Conservation (phyloP, 2,329 filamentous ascomycete genomes). For the Lasiodiplodia sp. region DNA sequence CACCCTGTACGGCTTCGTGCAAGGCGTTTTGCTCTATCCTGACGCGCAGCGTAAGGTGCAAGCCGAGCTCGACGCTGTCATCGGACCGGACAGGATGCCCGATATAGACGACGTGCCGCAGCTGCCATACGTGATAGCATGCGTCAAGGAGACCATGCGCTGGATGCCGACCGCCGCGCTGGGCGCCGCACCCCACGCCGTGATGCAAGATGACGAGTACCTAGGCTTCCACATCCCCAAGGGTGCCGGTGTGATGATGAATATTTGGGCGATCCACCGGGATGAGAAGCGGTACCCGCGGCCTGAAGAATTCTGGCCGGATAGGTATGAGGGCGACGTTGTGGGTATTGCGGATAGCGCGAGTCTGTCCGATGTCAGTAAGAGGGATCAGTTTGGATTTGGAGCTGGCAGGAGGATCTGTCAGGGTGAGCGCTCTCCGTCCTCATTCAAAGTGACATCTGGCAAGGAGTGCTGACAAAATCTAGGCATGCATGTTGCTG, state of each 20-base stretch:
- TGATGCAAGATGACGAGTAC: conserved; percentile 40
- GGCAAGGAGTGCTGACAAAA: not conserved
- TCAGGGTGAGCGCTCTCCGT: conserved; percentile 46
- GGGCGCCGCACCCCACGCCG: conserved; percentile 40
- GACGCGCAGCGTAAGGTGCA: conserved; percentile 37
- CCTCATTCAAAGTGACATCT: not conserved
- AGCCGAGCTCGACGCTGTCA: conserved; percentile 41
- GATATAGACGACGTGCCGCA: conserved; percentile 36
- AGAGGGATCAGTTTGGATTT: conserved; percentile 59
- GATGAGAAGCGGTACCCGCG: conserved; percentile 34
- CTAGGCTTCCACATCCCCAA: conserved; percentile 48
- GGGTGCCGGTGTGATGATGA: conserved; percentile 43
- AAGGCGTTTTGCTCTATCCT: conserved; percentile 40
- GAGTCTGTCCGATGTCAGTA: conserved; percentile 44
- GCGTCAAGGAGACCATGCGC: conserved; percentile 41
- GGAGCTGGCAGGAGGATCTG: conserved; percentile 62
- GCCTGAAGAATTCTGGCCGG: conserved; percentile 34
- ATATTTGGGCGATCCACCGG: conserved; percentile 46
- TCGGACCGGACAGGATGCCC: conserved; percentile 40
- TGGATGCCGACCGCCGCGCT: conserved; percentile 42
- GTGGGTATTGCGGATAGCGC: conserved; percentile 43
- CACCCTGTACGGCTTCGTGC: conserved; percentile 38
- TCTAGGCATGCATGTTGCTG: conserved; percentile 31
- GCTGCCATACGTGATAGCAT: conserved; percentile 40
- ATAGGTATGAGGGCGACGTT: conserved; percentile 36